Evolutionary conservation across 495 filamentous ascomycete genomes (phyloP), one percentile per base, ranked within the genome.

Genomic region (Aspergillus wentii): DNA sequence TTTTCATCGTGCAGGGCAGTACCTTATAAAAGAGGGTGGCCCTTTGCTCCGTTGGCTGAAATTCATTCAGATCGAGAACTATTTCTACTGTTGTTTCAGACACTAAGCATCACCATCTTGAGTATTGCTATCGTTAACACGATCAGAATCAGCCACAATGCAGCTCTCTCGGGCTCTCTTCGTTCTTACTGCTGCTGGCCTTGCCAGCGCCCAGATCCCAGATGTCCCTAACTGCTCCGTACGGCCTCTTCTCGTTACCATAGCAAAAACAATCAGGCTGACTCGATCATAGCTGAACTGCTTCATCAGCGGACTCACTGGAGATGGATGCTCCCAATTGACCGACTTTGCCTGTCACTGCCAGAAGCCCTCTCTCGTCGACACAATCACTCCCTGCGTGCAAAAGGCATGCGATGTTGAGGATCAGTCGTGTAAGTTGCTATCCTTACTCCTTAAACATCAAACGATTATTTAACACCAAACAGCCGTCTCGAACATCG

Each of bases 341-440:
- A 62, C 54, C 29, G 69, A 75, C 53, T 75, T 75, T 43, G 59
- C 59, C 37, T 75, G 71, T 52, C 71, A 75, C 53, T 75, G 71
- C 52, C 52, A 64, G 48, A 70, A 71, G 49, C 46, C 63, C 30
- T 33, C 48, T 7, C 58, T 75, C 17, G 54, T 71, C 30, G 34
- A 38, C 38, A 34, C 33, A 17, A 58, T 72, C 33, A 62, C 59
- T 21, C 68, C 71, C 15, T 75, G 71, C 33, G 64, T 74, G 8
- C 32, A 71, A 49, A 55, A 59, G 41, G 54, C 52, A 10, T 75
- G 69, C 51, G 38, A 40, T 11, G 18, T 46, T 8, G 17, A 46
- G 1, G 69, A 71, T 40, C 68, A 69, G 38, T 50, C 58, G 30
- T 41, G 62, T 61, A 52, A 17, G 56, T 56, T 8, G n/a, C 5